These are phyloP conservation scores for Straminergon stramineum DNA, from an alignment of 225 moss, liverwort and hornwort species.

Conservation along the genomic window DNA sequence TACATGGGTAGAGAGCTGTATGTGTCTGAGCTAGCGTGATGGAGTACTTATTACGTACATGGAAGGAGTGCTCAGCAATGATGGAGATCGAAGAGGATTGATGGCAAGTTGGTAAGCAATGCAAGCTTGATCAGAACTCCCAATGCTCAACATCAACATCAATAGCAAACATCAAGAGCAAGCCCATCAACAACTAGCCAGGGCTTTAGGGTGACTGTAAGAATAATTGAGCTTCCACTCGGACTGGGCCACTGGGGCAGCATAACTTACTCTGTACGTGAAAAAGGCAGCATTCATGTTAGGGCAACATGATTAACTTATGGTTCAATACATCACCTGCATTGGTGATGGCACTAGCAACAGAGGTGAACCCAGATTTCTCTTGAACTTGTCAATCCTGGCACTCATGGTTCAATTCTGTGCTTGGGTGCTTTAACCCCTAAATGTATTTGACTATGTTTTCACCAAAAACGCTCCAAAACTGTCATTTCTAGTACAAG, in stretches of 20 bases:
- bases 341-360: accelerated
- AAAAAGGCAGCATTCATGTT: neutral
- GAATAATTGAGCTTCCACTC: neutral
- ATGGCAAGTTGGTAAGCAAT: neutral
- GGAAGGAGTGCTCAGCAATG: neutral
- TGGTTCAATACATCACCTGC: neutral
- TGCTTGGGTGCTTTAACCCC: too few species aligned
- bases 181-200: neutral
- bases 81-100: neutral
- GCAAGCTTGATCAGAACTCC: neutral
- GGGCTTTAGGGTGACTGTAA: neutral
- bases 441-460: too few species aligned
- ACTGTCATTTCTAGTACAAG: too few species aligned
- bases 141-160: neutral
- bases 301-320: too few species aligned
- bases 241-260: too few species aligned
- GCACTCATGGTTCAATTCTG: neutral
- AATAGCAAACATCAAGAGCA: neutral
- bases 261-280: too few species aligned
- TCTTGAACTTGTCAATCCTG: neutral
- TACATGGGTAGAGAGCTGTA: neutral
- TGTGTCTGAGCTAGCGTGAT: neutral
- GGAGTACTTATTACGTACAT: too few species aligned
- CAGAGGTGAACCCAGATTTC: neutral
- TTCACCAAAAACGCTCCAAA: too few species aligned